Evolutionary conservation across 2,329 filamentous ascomycete genomes (phyloP).

Genomic region (Pseudogymnoascus sp.): DNA sequence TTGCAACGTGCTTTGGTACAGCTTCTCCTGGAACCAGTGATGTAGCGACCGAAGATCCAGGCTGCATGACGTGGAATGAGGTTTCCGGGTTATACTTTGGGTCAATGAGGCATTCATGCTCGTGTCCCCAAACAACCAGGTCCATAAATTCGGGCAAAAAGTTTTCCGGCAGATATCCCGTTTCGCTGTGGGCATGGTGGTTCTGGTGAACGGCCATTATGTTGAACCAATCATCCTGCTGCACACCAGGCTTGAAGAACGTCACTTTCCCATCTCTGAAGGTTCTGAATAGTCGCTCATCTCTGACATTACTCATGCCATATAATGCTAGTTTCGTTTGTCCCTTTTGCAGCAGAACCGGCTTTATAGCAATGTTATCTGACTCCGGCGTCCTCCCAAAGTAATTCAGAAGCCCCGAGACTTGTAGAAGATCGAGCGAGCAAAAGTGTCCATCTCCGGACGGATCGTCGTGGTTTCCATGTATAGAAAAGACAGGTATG

Average conservation of each 20-base stretch:
- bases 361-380: slow-evolving; percentile 88
- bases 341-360: slow-evolving; percentile 87
- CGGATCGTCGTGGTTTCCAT: slow-evolving; percentile 96
- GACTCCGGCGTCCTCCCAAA: slow-evolving; percentile 86
- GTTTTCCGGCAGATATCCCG: slow-evolving; percentile 87
- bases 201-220: slow-evolving; percentile 94
- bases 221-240: slow-evolving; percentile 91
- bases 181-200: slow-evolving; percentile 83
- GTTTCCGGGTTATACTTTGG: slow-evolving; percentile 77
- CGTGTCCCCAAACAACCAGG: slow-evolving; percentile 91
- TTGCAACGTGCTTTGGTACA: slow-evolving; percentile 80
- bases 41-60: slow-evolving; percentile 90
- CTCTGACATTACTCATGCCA: slow-evolving; percentile 89
- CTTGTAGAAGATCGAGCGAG: slow-evolving; percentile 82
- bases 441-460: slow-evolving; percentile 92
- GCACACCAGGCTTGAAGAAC: slow-evolving; percentile 75
- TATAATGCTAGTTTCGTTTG: slow-evolving; percentile 87
- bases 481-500: slow-evolving; percentile 96
- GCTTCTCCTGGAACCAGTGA: slow-evolving; percentile 86
- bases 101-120: slow-evolving; percentile 91
- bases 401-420: slow-evolving; percentile 89
- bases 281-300: slow-evolving; percentile 88
- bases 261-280: slow-evolving; percentile 90
- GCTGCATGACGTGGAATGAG: slow-evolving; percentile 93
- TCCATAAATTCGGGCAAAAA: slow-evolving; percentile 89